These are phyloP conservation scores for Eucalyptus urophylla DNA, from an alignment of 345 rosid genomes.

Conservation along the genomic window DNA sequence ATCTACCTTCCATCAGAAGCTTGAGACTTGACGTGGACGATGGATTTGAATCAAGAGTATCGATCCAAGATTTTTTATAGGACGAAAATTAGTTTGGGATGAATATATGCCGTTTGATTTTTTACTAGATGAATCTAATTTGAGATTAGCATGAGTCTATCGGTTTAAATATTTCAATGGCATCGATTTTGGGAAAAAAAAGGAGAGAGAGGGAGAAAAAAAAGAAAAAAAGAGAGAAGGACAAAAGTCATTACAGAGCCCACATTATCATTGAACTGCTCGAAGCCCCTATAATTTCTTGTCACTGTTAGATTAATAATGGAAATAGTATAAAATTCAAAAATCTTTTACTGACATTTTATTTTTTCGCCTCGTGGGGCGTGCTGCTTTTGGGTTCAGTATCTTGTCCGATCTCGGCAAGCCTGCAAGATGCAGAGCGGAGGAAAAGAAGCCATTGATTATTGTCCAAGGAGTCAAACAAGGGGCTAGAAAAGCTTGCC, in stretches of 20 bases:
- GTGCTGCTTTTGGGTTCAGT: background rate
- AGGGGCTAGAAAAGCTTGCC: background rate
- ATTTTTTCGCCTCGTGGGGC: background rate
- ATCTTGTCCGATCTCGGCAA: background rate
- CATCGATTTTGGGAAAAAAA: background rate
- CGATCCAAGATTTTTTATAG: background rate
- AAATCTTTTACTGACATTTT: background rate
- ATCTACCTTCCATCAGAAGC: rapidly evolving
- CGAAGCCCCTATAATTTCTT: background rate
- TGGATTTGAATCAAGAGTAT: too few relatives aligned
- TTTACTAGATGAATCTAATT: too few relatives aligned
- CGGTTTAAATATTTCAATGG: background rate
- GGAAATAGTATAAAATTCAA: background rate
- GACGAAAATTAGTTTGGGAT: rapidly evolving
- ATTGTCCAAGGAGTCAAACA: background rate
- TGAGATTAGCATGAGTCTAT: background rate
- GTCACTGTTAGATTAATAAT: background rate
- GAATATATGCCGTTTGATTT: too few relatives aligned
- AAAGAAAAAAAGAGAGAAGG: background rate
- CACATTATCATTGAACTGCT: background rate
- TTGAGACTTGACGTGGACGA: background rate
- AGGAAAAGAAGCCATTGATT: background rate
- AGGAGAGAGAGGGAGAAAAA: rapidly evolving
- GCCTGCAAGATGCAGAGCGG: background rate
- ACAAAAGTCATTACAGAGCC: background rate